Evolutionary conservation across 768 basidiomycete genomes (phyloP).

Genomic region (Mycena latifolia): DNA sequence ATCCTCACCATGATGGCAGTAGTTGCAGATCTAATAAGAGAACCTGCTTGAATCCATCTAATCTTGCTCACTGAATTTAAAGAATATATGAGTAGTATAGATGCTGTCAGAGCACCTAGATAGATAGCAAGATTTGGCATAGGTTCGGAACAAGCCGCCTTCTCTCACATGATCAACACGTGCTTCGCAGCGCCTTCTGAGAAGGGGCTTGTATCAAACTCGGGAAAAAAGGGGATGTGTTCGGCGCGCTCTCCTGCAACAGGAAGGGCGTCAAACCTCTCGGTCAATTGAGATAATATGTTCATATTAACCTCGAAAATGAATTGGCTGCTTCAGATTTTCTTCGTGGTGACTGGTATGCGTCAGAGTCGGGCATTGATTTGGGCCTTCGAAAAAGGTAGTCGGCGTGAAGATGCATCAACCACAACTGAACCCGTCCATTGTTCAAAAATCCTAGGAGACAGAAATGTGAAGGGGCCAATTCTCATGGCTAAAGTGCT

Average conservation of each 20-base stretch:
- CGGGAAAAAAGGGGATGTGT: too few relatives aligned
- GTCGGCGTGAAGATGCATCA: background rate
- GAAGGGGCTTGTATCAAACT: too few relatives aligned
- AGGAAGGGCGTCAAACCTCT: background rate
- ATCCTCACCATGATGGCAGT: too few relatives aligned
- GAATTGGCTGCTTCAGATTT: slow-evolving; percentile 20
- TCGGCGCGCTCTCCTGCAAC: slow-evolving; percentile 4
- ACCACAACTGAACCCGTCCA: background rate
- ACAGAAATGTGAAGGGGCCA: slow-evolving; percentile 24
- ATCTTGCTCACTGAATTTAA: too few relatives aligned
- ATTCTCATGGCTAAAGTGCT: background rate
- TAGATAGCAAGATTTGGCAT: too few relatives aligned
- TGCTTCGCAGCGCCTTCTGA: too few relatives aligned
- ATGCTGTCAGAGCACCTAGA: too few relatives aligned
- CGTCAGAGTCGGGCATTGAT: background rate
- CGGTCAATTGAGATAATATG: background rate
- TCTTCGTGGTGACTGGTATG: slow-evolving; percentile 21
- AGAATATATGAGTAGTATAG: too few relatives aligned
- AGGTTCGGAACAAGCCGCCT: too few relatives aligned
- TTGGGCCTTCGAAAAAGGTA: background rate
- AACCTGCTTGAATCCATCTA: too few relatives aligned
- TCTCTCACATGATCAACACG: too few relatives aligned
- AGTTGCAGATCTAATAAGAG: too few relatives aligned
- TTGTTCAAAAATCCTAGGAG: background rate
- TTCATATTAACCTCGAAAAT: background rate